phyloP scores from a whole-genome alignment of 2,329 filamentous ascomycete genomes.

The Claviceps spartinae region DNA sequence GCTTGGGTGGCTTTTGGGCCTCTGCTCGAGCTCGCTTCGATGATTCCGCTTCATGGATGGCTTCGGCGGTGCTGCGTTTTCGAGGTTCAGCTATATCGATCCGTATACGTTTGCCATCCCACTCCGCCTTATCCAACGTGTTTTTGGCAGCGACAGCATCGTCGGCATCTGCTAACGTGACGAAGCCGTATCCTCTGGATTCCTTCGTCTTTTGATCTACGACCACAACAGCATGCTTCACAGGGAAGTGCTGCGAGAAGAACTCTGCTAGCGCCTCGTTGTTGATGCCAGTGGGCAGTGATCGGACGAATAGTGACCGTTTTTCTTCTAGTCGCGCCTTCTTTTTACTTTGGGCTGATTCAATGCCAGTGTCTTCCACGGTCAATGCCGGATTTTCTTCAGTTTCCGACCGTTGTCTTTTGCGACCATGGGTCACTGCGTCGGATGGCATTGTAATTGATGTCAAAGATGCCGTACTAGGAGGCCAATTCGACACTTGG shows the following conservation, averaged over 20 bases:
- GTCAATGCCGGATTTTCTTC: constrained; percentile 18
- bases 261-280: constrained; percentile 72
- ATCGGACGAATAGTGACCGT: constrained; percentile 79
- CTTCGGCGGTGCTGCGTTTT: constrained; percentile 47
- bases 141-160: constrained; percentile 72
- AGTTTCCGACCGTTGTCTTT: constrained; percentile 21
- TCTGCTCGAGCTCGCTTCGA: constrained; percentile 43
- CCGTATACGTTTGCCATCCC: constrained; percentile 70
- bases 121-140: constrained; percentile 63
- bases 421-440: constrained; percentile 16
- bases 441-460: neutral
- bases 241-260: constrained; percentile 86
- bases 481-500: neutral
- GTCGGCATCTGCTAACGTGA: constrained; percentile 88
- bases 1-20: constrained; percentile 52
- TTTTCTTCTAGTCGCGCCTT: constrained; percentile 46
- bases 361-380: constrained; percentile 20
- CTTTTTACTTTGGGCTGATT: constrained; percentile 28
- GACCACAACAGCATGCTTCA: constrained; percentile 94
- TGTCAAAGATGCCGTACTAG: neutral
- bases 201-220: constrained; percentile 72
- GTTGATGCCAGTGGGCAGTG: constrained; percentile 64
- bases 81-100: constrained; percentile 82
- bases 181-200: constrained; percentile 89
- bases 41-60: constrained; percentile 23